Evolutionary conservation across 495 filamentous ascomycete species (phyloP).

Genomic region (Pyrenula massariospora): DNA sequence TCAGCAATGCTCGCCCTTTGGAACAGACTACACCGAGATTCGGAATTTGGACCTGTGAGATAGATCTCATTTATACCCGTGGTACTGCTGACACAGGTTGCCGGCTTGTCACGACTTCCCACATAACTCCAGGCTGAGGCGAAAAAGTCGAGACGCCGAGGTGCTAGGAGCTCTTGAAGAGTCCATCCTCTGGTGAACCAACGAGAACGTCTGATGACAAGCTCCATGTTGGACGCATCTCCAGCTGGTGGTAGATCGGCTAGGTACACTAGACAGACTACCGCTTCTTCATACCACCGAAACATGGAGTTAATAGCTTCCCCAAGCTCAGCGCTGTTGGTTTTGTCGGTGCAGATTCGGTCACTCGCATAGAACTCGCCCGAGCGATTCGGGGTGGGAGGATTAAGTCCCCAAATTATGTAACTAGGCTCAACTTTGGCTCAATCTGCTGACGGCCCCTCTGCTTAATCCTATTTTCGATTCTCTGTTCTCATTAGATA

Average conservation of each 20-base stretch:
- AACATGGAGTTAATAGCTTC: too few relatives aligned
- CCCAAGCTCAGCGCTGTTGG: not conserved
- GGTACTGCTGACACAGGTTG: not conserved
- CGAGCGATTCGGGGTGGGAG: not conserved
- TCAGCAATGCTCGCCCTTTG: conserved; percentile 6
- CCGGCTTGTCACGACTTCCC: conserved; percentile 11
- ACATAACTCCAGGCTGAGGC: conserved; percentile 12
- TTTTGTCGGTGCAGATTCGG: not conserved
- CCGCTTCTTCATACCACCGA: too few relatives aligned
- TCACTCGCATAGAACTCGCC: not conserved
- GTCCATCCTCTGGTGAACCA: conserved; percentile 34
- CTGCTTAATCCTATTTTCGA: not conserved
- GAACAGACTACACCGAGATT: too few relatives aligned
- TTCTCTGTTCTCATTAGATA: not conserved
- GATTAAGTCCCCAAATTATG: not conserved
- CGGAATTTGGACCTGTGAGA: not conserved
- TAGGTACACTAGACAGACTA: too few relatives aligned
- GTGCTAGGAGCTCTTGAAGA: conserved; percentile 27
- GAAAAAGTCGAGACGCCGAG: conserved; percentile 18
- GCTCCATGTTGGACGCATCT: too few relatives aligned
- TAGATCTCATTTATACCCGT: conserved; percentile 14
- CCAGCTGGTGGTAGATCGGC: too few relatives aligned
- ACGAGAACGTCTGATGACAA: too few relatives aligned
- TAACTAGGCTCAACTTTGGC: not conserved
- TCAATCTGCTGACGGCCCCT: not conserved